phyloP scores from a whole-genome alignment of 1,284 basidiomycete genomes.

The Melampsora americana region DNA sequence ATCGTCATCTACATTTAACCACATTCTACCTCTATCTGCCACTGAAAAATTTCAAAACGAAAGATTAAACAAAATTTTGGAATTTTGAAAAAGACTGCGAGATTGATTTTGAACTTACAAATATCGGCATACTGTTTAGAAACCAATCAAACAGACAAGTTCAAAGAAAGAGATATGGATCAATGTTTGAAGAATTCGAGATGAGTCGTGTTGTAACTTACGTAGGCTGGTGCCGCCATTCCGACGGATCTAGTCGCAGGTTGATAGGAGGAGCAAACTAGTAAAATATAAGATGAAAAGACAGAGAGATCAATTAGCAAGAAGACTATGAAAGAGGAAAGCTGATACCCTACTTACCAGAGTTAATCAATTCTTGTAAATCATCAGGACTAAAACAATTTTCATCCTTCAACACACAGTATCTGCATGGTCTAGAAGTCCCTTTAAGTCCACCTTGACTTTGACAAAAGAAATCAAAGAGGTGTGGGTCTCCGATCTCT shows the following conservation, averaged over 20 bases:
- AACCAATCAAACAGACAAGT: neutral
- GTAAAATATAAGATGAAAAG: neutral
- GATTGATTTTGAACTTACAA: constrained; percentile 15
- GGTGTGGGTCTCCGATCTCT: constrained; percentile 22
- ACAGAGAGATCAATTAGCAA: neutral
- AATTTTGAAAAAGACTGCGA: no score
- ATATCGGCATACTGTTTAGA: constrained; percentile 36
- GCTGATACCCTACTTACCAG: neutral
- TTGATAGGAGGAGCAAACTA: neutral
- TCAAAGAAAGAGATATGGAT: neutral
- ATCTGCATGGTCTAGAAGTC: constrained; percentile 32
- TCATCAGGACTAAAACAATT: constrained; percentile 20
- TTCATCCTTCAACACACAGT: constrained; percentile 30
- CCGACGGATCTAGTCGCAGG: constrained; percentile 29
- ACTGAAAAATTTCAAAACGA: constrained; percentile 1
- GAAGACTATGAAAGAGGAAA: neutral
- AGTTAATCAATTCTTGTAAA: constrained; percentile 19
- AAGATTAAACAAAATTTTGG: no score
- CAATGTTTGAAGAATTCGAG: neutral
- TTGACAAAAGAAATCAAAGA: constrained; percentile 37
- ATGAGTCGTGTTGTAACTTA: neutral
- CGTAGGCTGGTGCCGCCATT: constrained; percentile 33
- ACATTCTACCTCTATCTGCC: constrained; percentile 11
- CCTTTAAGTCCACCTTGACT: constrained; percentile 32
- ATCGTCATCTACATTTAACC: constrained; percentile 28